These are phyloP conservation scores for Auriscalpium orientale DNA, from an alignment of 768 basidiomycete species.

Conservation along the genomic window DNA sequence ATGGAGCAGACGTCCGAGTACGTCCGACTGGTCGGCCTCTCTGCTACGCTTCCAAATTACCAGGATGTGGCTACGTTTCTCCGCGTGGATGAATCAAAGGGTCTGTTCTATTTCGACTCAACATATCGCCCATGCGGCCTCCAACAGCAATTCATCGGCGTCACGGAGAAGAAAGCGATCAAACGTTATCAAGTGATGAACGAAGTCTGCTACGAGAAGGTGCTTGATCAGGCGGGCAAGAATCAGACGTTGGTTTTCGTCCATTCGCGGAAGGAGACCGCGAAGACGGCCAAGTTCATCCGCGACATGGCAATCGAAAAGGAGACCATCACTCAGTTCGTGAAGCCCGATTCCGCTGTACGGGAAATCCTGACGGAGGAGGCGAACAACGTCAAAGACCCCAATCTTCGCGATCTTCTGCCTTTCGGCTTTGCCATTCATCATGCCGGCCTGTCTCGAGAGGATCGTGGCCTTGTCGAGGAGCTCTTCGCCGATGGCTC, in stretches of 20 bases:
- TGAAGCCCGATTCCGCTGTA: conserved; percentile 86
- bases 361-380: conserved; percentile 87
- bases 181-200: conserved; percentile 98
- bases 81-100: conserved; percentile 85
- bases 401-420: conserved; percentile 78
- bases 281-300: conserved; percentile 92
- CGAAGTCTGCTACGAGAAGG: conserved; percentile 98
- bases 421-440: conserved; percentile 98
- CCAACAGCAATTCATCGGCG: conserved; percentile 93
- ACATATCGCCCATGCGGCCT: conserved; percentile 91
- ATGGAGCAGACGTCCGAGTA: conserved; percentile 95
- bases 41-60: conserved; percentile 97
- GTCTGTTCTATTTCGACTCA: conserved; percentile 95
- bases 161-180: conserved; percentile 99
- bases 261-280: conserved; percentile 96
- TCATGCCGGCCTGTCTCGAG: conserved; percentile 92
- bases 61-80: conserved; percentile 97
- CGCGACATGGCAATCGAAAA: conserved; percentile 94
- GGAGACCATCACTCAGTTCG: conserved; percentile 93
- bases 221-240: conserved; percentile 84
- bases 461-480: conserved; percentile 87
- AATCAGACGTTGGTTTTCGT: conserved; percentile 96
- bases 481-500: conserved; percentile 90
- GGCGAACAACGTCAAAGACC: conserved; percentile 73
- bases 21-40: conserved; percentile 90